Conservation (phyloP, 306 rosid species). For the Styphnolobium japonicum region DNA sequence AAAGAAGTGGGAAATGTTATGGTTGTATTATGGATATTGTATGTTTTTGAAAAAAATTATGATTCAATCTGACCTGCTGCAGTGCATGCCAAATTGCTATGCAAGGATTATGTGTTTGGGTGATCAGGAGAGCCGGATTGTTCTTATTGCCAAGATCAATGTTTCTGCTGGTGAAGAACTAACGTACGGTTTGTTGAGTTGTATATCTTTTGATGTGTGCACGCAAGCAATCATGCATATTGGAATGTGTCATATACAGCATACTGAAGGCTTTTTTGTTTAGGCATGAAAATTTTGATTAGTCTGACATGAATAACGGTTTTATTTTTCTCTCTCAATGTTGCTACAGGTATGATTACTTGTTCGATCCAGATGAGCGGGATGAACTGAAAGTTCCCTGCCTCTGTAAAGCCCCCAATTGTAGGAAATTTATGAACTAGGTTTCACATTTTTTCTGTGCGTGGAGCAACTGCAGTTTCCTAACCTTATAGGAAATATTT, state of each 20-base stretch:
- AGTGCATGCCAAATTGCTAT: constrained; percentile 97
- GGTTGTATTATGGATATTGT: not conserved
- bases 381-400: constrained; percentile 82
- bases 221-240: not conserved
- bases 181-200: constrained; percentile 51
- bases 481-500: constrained; percentile 24
- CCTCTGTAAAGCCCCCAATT: constrained; percentile 66
- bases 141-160: constrained; percentile 77
- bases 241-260: not conserved
- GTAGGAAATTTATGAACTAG: constrained; percentile 79
- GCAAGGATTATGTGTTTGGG: constrained; percentile 79
- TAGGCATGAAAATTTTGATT: not conserved
- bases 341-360: constrained; percentile 76
- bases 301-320: constrained; percentile 4
- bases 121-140: constrained; percentile 65
- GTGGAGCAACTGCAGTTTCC: constrained; percentile 31
- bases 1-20: not conserved
- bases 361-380: constrained; percentile 75
- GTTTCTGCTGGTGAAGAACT: constrained; percentile 86
- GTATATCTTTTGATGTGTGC: not conserved
- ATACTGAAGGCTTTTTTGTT: not conserved
- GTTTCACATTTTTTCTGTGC: constrained; percentile 11
- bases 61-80: constrained; percentile 35
- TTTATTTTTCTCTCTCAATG: not conserved
- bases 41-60: not conserved